Conservation (phyloP, 2,329 filamentous ascomycete genomes). For the Calonectria multiphialidica region DNA sequence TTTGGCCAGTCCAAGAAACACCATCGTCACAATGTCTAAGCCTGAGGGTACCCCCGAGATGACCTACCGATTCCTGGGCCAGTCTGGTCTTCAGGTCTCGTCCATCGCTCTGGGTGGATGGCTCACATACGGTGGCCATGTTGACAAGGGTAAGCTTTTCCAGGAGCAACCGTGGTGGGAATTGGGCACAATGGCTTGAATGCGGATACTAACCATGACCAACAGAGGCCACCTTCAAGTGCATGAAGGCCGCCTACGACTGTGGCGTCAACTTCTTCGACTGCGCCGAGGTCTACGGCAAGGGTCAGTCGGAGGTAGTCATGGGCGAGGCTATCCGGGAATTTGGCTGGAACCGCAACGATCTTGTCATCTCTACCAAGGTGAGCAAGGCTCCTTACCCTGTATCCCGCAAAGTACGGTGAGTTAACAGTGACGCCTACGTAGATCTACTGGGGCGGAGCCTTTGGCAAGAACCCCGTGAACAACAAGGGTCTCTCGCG, state of each 20-base stretch:
- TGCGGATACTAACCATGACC: constrained; percentile 17
- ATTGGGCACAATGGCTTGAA: background rate
- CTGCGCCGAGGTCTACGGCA: constrained; percentile 69
- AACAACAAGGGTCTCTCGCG: constrained; percentile 77
- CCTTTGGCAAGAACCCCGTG: constrained; percentile 70
- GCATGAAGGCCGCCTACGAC: constrained; percentile 73
- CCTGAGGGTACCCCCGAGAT: constrained; percentile 64
- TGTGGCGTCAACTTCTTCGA: constrained; percentile 74
- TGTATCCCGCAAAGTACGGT: background rate
- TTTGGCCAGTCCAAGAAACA: constrained; percentile 2
- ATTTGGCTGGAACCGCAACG: constrained; percentile 71
- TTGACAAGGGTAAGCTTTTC: constrained; percentile 68
- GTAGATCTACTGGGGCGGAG: constrained; percentile 74
- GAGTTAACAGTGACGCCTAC: background rate
- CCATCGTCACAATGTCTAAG: constrained; percentile 49
- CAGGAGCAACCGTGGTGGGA: background rate
- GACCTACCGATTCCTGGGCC: constrained; percentile 79
- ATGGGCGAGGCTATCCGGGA: constrained; percentile 72
- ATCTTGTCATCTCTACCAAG: constrained; percentile 73
- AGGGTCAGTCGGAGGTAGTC: constrained; percentile 72
- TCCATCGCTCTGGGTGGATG: constrained; percentile 78
- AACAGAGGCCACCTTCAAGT: constrained; percentile 62
- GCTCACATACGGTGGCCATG: constrained; percentile 82
- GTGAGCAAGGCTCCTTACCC: constrained; percentile 42
- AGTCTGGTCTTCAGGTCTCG: constrained; percentile 80